Percentiles rank a stretch among this genome's conserved stretches.
These are phyloP conservation scores for Pythium brachiatum DNA, from an alignment of 352 stramenopile genomes.

Conservation along the genomic window DNA sequence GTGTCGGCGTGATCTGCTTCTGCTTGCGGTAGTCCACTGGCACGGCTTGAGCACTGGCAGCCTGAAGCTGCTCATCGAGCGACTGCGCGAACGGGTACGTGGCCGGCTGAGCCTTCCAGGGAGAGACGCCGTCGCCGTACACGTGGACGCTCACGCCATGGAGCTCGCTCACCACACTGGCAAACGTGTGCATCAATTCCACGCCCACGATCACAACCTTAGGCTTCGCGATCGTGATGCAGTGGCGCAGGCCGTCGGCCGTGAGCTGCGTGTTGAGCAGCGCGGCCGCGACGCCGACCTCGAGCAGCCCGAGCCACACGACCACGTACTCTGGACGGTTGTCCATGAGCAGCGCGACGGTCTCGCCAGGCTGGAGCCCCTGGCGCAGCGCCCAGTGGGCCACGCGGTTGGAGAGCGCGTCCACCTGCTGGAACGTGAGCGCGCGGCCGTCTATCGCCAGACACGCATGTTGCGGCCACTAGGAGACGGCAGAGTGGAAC, in stretches of 20 bases:
- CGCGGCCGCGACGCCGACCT: conserved; percentile 79
- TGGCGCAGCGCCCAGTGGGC: conserved; percentile 60
- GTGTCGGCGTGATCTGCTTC: conserved; percentile 35
- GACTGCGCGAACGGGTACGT: conserved; percentile 35
- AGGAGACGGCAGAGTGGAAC: conserved; percentile 52
- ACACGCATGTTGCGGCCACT: conserved; percentile 57
- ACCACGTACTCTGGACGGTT: conserved; percentile 80
- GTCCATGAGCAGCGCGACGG: conserved; percentile 76
- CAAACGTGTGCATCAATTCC: conserved; percentile 35
- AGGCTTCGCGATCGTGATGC: conserved; percentile 56
- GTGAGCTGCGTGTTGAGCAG: conserved; percentile 83
- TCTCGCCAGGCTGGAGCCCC: conserved; percentile 52
- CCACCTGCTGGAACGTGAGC: conserved; percentile 55
- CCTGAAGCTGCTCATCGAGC: conserved; percentile 29
- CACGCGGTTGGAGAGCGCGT: conserved; percentile 66
- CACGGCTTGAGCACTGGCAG: conserved; percentile 29
- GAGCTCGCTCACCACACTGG: conserved; percentile 31
- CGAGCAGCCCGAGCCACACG: conserved; percentile 76
- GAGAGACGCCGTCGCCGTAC: conserved; percentile 42
- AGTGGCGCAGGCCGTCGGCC: conserved; percentile 69
- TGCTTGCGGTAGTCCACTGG: conserved; percentile 25
- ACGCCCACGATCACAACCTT: conserved; percentile 63
- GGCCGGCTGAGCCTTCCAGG: neutral
- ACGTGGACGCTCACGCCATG: conserved; percentile 37
- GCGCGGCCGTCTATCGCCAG: conserved; percentile 50